These are phyloP conservation scores for Aspergillus amoenus DNA, from an alignment of 2,329 filamentous ascomycete genomes.

Conservation along the genomic window DNA sequence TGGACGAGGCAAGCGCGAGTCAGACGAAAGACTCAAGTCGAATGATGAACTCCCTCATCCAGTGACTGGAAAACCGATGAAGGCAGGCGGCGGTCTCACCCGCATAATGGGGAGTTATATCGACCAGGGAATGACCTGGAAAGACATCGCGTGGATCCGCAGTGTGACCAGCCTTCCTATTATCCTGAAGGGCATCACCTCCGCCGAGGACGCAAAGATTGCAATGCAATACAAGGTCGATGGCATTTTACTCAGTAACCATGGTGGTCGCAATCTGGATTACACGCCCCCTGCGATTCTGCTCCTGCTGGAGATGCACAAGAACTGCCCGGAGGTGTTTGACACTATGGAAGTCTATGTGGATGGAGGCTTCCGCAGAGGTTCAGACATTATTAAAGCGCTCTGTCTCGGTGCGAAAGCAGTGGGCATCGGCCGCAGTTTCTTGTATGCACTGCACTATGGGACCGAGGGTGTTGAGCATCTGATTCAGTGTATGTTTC, in stretches of 20 bases:
- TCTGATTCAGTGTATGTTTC: not conserved
- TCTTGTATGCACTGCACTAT: slow-evolving; percentile 7
- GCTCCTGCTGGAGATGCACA: slow-evolving; percentile 54
- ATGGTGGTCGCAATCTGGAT: slow-evolving; percentile 58
- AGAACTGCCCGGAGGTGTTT: slow-evolving; percentile 51
- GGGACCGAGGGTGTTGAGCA: slow-evolving; percentile 5
- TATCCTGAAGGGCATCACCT: slow-evolving; percentile 59
- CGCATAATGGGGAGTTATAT: slow-evolving; percentile 54
- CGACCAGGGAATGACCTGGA: slow-evolving; percentile 54
- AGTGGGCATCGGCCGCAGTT: slow-evolving; percentile 4
- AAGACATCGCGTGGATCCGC: slow-evolving; percentile 54
- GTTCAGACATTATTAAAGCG: slow-evolving; percentile 31
- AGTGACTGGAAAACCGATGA: slow-evolving; percentile 50
- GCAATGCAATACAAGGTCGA: slow-evolving; percentile 53
- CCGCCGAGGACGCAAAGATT: slow-evolving; percentile 53
- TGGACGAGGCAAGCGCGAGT: slow-evolving; percentile 56
- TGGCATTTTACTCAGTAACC: slow-evolving; percentile 59
- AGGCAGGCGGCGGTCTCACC: slow-evolving; percentile 54
- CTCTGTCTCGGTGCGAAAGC: slow-evolving; percentile 3
- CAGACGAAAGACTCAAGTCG: slow-evolving; percentile 55
- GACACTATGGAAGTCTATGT: slow-evolving; percentile 53
- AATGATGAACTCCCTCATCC: slow-evolving; percentile 36
- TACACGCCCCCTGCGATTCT: slow-evolving; percentile 52
- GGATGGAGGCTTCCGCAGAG: slow-evolving; percentile 55
- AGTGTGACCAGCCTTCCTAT: slow-evolving; percentile 50